phyloP scores from a whole-genome alignment of 352 stramenopile genomes.

The Phytophthora sansomeana region DNA sequence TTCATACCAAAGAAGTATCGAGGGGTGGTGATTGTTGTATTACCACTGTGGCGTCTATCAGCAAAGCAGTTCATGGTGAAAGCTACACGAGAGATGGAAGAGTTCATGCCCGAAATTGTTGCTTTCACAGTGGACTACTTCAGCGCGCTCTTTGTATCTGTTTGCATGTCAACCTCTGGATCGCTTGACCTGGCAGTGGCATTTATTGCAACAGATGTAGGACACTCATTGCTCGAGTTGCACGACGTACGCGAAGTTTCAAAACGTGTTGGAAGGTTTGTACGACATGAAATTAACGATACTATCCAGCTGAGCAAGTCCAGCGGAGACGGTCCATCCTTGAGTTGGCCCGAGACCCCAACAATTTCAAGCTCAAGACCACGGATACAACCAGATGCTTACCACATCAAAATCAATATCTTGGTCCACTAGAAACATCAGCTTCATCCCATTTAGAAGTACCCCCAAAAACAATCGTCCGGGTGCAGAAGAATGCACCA shows the following conservation, averaged over 20 bases:
- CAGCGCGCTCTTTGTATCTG: conserved; percentile 18
- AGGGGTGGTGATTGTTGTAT: conserved; percentile 6
- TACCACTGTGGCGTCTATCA: conserved; percentile 18
- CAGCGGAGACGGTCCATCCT: background rate
- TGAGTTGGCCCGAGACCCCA: background rate
- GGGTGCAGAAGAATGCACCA: background rate
- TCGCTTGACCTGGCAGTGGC: background rate
- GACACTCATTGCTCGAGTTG: conserved; percentile 1
- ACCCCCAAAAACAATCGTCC: background rate
- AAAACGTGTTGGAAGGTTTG: background rate
- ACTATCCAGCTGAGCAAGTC: background rate
- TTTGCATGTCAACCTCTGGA: conserved; percentile 19
- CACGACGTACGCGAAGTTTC: conserved; percentile 1
- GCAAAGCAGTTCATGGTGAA: conserved; percentile 19
- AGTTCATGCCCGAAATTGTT: conserved; percentile 27
- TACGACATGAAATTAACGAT: background rate
- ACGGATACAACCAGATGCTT: too few species aligned
- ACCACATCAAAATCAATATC: background rate
- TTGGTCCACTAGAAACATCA: too few species aligned
- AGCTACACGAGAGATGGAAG: conserved; percentile 14
- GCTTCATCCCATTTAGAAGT: too few species aligned
- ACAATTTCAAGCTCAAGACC: background rate
- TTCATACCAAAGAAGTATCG: conserved; percentile 2
- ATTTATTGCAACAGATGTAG: conserved; percentile 4
- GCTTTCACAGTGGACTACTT: conserved; percentile 32